phyloP scores from a whole-genome alignment of 1,284 basidiomycete species.

The Salmacisia buchloeana region DNA sequence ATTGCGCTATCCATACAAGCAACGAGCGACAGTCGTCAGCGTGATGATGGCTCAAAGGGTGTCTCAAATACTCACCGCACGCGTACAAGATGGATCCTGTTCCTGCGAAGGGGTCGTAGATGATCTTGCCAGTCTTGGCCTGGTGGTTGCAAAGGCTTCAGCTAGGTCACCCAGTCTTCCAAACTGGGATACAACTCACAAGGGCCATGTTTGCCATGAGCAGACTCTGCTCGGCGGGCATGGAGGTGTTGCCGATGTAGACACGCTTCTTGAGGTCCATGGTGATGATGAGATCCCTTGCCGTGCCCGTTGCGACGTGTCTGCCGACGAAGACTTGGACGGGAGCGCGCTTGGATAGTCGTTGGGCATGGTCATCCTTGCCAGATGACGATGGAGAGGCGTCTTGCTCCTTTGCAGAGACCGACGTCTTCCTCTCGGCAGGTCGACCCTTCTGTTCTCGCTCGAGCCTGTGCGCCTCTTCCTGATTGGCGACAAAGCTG shows the following conservation, averaged over 20 bases:
- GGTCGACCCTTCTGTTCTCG: not conserved
- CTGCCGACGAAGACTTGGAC: conserved; percentile 39
- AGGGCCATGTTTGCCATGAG: conserved; percentile 93
- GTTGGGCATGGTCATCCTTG: conserved; percentile 10
- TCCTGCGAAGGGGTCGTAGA: conserved; percentile 95
- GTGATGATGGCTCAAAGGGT: not conserved
- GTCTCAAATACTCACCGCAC: conserved; percentile 16
- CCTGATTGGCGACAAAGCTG: conserved; percentile 47
- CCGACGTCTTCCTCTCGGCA: not conserved
- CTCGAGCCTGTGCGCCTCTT: conserved; percentile 7
- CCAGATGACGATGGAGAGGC: not conserved
- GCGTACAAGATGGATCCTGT: conserved; percentile 91
- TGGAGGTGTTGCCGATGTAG: conserved; percentile 90
- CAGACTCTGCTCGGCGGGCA: conserved; percentile 92
- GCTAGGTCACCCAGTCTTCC: too few relatives aligned
- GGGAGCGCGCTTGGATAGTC: conserved; percentile 15
- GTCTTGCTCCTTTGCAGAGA: conserved; percentile 1
- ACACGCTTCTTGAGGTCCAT: conserved; percentile 76
- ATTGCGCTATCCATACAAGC: conserved; percentile 59
- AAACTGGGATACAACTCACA: conserved; percentile 53
- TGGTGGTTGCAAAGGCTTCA: conserved; percentile 46
- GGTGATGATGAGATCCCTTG: conserved; percentile 45
- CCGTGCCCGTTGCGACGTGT: conserved; percentile 23
- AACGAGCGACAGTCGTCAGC: not conserved
- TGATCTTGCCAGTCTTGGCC: conserved; percentile 78